phyloP scores from a whole-genome alignment of 352 stramenopile species.

The Albugo candida region DNA sequence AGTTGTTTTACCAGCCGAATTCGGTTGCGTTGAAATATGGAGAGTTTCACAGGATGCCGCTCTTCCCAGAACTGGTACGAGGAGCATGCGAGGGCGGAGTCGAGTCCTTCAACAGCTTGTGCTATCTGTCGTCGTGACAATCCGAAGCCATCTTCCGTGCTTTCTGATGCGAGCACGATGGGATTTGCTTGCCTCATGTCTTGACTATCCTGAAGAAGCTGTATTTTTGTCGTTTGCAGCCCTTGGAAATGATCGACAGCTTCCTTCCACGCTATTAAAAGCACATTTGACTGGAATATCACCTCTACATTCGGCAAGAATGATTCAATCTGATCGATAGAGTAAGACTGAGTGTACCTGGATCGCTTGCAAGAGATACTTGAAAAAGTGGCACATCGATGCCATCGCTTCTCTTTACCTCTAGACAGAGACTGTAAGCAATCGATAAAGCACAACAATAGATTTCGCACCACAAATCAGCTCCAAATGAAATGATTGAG shows the following conservation, averaged over 20 bases:
- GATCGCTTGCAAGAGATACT: slow-evolving; percentile 30
- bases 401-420: slow-evolving; percentile 49
- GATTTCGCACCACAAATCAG: neutral
- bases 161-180: slow-evolving; percentile 29
- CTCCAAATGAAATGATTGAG: slow-evolving; percentile 1
- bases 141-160: slow-evolving; percentile 62
- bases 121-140: slow-evolving; percentile 48
- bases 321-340: neutral
- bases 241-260: slow-evolving; percentile 49
- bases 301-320: slow-evolving; percentile 16
- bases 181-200: slow-evolving; percentile 4
- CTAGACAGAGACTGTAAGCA: slow-evolving; percentile 6
- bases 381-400: slow-evolving; percentile 66
- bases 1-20: slow-evolving; percentile 30
- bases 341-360: slow-evolving; percentile 14
- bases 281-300: slow-evolving; percentile 59
- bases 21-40: slow-evolving; percentile 39
- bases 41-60: slow-evolving; percentile 33
- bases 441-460: slow-evolving; percentile 3
- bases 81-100: slow-evolving; percentile 31
- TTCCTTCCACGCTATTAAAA: slow-evolving; percentile 70
- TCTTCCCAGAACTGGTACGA: slow-evolving; percentile 79
- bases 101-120: slow-evolving; percentile 48
- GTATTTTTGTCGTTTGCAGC: slow-evolving; percentile 27
- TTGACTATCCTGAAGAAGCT: slow-evolving; percentile 12